Base-by-base conservation (phyloP, 1,139 yeast genomes). In the Suhomyces guaymorum region DNA sequence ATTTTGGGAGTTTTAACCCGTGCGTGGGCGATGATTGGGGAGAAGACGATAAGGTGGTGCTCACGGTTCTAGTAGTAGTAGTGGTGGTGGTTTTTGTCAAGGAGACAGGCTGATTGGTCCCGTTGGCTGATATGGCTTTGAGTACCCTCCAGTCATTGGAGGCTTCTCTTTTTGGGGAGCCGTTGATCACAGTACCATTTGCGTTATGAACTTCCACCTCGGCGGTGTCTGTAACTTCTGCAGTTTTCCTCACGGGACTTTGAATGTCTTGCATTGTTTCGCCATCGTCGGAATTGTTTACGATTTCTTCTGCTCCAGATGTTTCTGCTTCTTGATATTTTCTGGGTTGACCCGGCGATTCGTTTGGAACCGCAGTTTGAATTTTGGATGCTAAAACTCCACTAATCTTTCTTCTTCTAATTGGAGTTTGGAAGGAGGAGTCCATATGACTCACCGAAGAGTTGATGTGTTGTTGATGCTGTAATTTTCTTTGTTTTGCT, bases 291-390 rank as follows among this genome's bases (percentile, higher is more conserved):
- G 71, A 66, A 38, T 68, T 68, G 44, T 65, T 67, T 28, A 58
- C 48, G 18, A 63, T 49, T 27, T 59, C 68, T 8, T 54, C 55
- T 12, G 54, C 41, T 12, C 61, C 53, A 12, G 63, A 46, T 35
- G 51, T 44, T 27, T 54, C 49, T 10, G 54, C 57, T 41, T 70
- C 58, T 50, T 72, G 52, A 29, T 73, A 73, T 54, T 92, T 92
- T 55, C 98, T 76, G 21, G 98, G 98, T 61, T 92, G 98, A 2
- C 98, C 98, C 0, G 98, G 97, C 2, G 96, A 87, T 32, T 88
- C 88, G 46, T 77, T 78, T 3, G 97, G 98, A 16, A 92, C 89
- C 0, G 92, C 94, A 13, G 81, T 75, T 48, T 77, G 84, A 24
- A 80, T 76, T 42, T 81, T 77, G 27, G 78, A 74, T 27, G 84